Base-by-base conservation (phyloP, 805 yeast species). In the Kodamaea leandrae region DNA sequence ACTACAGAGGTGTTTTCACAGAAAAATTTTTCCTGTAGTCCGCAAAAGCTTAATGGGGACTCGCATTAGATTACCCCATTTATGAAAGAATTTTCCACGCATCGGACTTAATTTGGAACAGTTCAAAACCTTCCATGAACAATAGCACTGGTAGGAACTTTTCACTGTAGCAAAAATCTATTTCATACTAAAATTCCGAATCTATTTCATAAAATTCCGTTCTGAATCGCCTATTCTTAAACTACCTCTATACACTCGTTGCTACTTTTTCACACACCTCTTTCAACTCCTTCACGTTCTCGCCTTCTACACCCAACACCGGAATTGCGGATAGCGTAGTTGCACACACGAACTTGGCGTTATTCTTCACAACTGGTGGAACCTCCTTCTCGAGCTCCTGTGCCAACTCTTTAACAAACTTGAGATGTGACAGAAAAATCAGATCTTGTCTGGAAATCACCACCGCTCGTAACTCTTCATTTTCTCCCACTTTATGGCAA, bases 341-440 rank as follows among this genome's bases (percentile, higher is more conserved):
- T 7, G 55, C 68, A 23, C 63, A 57, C 23, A 66, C 56, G 44
- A 59, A 68, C 42, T 53, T 55, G 15, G 61, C 39, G 46, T 67
- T 67, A 44, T 67, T 67, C 10, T 44, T 35, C 28, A 66, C 39
- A 1, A 61, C 51, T 25, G 26, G 45, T 21, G 24, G 17, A 5
- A 14, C 33, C 15, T 35, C 5, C 21, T 20, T 41, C 9, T 37
- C 39, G 28, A 18, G 19, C 34, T 16, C 41, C 9, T 33, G 41
- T 23, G 14, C 19, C 36, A 56, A 43, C 19, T 48, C 53, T 32
- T 3, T 33, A 16, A 55, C 36, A 27, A 56, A 52, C 4, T 32
- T 36, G 5, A 36, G 21, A 17, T 34, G 43, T 39, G 33, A 29
- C 21, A 39, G 36, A 20, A 53, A 39, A 26, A 49, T 42, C 26